Base-by-base conservation (phyloP, 2,329 filamentous ascomycete genomes). In the Aotearoamyces nothofagi region DNA sequence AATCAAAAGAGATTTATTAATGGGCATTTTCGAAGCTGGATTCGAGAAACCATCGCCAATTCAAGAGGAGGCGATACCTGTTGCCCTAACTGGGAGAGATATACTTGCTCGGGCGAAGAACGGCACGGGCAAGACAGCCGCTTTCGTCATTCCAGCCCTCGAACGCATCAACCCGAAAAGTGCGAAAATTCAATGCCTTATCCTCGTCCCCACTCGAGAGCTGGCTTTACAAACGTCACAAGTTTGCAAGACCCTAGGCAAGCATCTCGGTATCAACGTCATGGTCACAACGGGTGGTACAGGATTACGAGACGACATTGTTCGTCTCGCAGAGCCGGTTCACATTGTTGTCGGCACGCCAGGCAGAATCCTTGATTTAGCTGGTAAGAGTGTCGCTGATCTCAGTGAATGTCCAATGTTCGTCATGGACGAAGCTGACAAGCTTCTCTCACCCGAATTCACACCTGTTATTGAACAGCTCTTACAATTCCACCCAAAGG, bases 261-360 rank as follows among this genome's bases (percentile, higher is more conserved):
- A 98, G 58, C 86, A 98, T 51, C 74, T 98, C 22, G 84, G 84
- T 33, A 69, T 98, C 57, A 96, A 98, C 49, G 87, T 98, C 48
- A 98, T 98, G 92, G 92, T 98, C 42, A 94, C 87, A 26, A 98
- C 92, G 14, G 90, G 90, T 55, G 90, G 90, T 46, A 96, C 90
- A 23, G 81, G 82, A 15, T 64, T 98, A 32, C 83, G 90, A 50
- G 90, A 98, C 54, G 90, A 98, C 53, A 98, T 98, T 50, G 75
- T 98, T 44, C 83, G 90, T 49, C 61, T 98, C 43, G 80, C 83
- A 56, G 87, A 98, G 42, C 69, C 87, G 30, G 87, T 98, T 43
- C 90, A 98, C 59, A 87, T 98, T 52, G 80, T 98, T 50, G 90
- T 98, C 47, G 90, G 90, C 51, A 98, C 90, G 32, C 90, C 90